Conservation (phyloP, 441 rosid species). For the Melastoma candidum region DNA sequence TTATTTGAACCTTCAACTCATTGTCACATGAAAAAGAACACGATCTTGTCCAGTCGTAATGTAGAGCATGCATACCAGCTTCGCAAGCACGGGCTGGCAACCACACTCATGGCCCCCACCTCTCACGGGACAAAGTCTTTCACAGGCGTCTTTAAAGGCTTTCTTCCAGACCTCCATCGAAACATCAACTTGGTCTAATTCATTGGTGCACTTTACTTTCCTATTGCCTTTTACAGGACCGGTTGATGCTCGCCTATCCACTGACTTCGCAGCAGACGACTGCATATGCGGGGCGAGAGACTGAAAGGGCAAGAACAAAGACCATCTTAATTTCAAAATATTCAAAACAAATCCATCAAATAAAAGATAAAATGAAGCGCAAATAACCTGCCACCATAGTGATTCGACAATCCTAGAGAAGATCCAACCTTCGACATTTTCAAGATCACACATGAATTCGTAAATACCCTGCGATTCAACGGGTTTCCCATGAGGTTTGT, state of each 20-base stretch:
- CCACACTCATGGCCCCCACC: slow-evolving; percentile 93
- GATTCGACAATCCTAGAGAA: slow-evolving; percentile 85
- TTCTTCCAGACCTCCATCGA: slow-evolving; percentile 85
- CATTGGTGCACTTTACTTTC: slow-evolving; percentile 30
- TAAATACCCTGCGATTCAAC: slow-evolving; percentile 52
- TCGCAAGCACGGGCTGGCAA: slow-evolving; percentile 66
- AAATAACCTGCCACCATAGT: slow-evolving; percentile 96
- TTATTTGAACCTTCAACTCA: no score
- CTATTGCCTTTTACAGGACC: slow-evolving; percentile 37
- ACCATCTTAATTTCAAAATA: not conserved
- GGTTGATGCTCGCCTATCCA: slow-evolving; percentile 21
- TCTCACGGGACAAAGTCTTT: slow-evolving; percentile 93
- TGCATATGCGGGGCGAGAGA: slow-evolving; percentile 95
- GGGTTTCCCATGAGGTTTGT: slow-evolving; percentile 17
- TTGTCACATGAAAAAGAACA: no score
- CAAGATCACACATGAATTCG: slow-evolving; percentile 48
- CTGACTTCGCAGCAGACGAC: slow-evolving; percentile 35
- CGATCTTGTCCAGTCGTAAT: no score
- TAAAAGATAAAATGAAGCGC: slow-evolving; percentile 6
- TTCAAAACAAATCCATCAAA: not conserved
- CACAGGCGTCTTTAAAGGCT: slow-evolving; percentile 88
- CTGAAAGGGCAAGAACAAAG: slow-evolving; percentile 28
- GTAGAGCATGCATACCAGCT: slow-evolving; percentile 44
- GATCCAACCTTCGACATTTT: slow-evolving; percentile 90
- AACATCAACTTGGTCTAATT: slow-evolving; percentile 60